A percentile compares a stretch with the other conserved stretches of the same genome.
Conservation (phyloP, 1,139 yeast genomes). For the Ogataea hybrid region DNA sequence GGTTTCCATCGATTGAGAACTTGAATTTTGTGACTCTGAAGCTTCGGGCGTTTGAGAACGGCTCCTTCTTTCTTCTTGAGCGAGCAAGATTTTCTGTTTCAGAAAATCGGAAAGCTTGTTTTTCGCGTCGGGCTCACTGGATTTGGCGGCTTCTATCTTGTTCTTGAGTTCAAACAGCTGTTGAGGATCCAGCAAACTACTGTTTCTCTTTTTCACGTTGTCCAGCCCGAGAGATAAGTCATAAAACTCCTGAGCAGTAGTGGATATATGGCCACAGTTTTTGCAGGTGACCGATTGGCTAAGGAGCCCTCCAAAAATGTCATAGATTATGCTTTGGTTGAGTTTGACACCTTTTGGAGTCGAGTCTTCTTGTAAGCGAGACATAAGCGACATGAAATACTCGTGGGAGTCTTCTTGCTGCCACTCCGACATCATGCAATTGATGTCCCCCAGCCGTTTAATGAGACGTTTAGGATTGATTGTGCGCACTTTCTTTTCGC, state of each 20-base stretch:
- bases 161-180: slow-evolving; percentile 27
- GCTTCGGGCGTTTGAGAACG: slow-evolving; percentile 26
- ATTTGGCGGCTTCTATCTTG: slow-evolving; percentile 28
- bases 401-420: slow-evolving; percentile 98
- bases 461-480: slow-evolving; percentile 76
- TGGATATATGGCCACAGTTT: slow-evolving; percentile 76
- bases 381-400: slow-evolving; percentile 86
- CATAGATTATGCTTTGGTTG: slow-evolving; percentile 80
- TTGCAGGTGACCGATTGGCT: slow-evolving; percentile 83
- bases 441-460: slow-evolving; percentile 73
- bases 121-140: slow-evolving; percentile 22
- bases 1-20: slow-evolving; percentile 8
- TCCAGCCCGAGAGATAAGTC: slow-evolving; percentile 78
- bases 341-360: slow-evolving; percentile 86
- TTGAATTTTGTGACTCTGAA: slow-evolving; percentile 3
- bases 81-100: slow-evolving; percentile 27
- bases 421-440: slow-evolving; percentile 96
- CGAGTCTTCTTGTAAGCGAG: slow-evolving; percentile 86
- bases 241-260: slow-evolving; percentile 90
- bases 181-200: slow-evolving; percentile 26
- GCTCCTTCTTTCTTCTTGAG: slow-evolving; percentile 24
- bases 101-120: slow-evolving; percentile 27
- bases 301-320: slow-evolving; percentile 88
- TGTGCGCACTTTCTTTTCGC: slow-evolving; percentile 39
- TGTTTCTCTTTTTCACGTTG: slow-evolving; percentile 43